A percentile compares a stretch with the other conserved stretches of the same genome.
Conservation (phyloP, 2,329 filamentous ascomycete genomes). For the Aspergillus sp. region DNA sequence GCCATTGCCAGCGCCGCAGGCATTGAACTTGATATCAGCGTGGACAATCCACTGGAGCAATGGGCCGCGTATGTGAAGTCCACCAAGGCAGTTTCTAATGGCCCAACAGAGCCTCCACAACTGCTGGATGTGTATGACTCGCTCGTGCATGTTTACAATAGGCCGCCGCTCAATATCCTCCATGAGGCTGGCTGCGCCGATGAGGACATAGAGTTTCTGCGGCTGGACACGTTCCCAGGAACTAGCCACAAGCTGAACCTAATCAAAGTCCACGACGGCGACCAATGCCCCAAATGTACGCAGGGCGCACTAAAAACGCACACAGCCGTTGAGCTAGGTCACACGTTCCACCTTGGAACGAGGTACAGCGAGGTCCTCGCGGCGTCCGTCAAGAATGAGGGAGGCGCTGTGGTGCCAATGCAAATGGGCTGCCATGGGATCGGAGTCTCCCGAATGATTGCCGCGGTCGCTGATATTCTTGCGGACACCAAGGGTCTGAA, state of each 20-base stretch:
- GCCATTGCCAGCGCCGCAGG: slow-evolving; percentile 48
- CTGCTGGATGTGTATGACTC: slow-evolving; percentile 44
- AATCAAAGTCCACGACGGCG: slow-evolving; percentile 64
- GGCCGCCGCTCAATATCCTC: slow-evolving; percentile 39
- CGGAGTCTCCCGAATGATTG: slow-evolving; percentile 86
- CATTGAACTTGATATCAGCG: slow-evolving; percentile 68
- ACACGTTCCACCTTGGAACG: slow-evolving; percentile 91
- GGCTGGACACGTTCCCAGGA: slow-evolving; percentile 38
- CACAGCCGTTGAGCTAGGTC: slow-evolving; percentile 83
- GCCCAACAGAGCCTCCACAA: slow-evolving; percentile 27
- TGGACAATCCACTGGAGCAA: slow-evolving; percentile 58
- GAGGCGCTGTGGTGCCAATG: slow-evolving; percentile 52
- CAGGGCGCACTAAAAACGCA: slow-evolving; percentile 63
- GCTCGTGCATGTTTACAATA: slow-evolving; percentile 39
- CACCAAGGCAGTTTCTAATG: slow-evolving; percentile 8
- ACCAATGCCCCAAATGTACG: slow-evolving; percentile 70
- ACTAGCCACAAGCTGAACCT: slow-evolving; percentile 58
- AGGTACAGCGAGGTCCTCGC: slow-evolving; percentile 77
- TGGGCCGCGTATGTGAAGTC: slow-evolving; percentile 49
- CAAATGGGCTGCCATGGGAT: slow-evolving; percentile 98
- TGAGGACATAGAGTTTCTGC: slow-evolving; percentile 35
- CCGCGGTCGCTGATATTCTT: slow-evolving; percentile 75
- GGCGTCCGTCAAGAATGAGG: slow-evolving; percentile 58
- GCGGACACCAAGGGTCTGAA: slow-evolving; percentile 73
- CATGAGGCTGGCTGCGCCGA: slow-evolving; percentile 25